phyloP scores from a whole-genome alignment of 2,329 filamentous ascomycete species.

The Pestalotiopsis sp. region DNA sequence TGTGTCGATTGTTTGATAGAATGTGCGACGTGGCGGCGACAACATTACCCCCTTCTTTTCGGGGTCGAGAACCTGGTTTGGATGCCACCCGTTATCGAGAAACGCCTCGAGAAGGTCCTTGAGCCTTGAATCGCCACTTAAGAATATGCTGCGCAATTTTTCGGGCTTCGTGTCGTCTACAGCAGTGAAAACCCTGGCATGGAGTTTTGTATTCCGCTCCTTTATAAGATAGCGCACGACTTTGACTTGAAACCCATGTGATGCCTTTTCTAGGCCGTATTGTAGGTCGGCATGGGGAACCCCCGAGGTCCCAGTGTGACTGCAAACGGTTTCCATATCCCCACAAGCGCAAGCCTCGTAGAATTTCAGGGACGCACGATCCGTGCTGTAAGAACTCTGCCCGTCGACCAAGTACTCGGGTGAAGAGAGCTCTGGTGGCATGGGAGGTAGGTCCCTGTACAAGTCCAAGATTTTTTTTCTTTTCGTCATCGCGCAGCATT shows the following conservation, averaged over 20 bases:
- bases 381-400: neutral
- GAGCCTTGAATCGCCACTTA: neutral
- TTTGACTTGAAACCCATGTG: constrained; percentile 3
- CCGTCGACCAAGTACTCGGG: constrained; percentile 3
- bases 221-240: constrained; percentile 3
- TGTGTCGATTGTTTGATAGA: neutral
- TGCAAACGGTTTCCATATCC: neutral
- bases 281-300: neutral
- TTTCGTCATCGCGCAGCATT: neutral
- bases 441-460: neutral
- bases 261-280: constrained; percentile 10
- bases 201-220: neutral
- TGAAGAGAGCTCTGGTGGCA: neutral
- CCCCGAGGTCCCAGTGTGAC: neutral
- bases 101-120: neutral
- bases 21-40: too few species aligned
- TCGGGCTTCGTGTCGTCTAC: neutral
- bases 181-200: neutral
- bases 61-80: constrained; percentile 3
- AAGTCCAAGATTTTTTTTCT: neutral
- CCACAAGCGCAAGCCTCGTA: neutral
- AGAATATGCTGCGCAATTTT: neutral
- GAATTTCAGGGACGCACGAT: neutral
- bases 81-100: constrained; percentile 9
- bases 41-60: neutral